Evolutionary conservation across 2,329 filamentous ascomycete genomes (phyloP), one percentile per base, ranked within the genome.

Genomic region (Periconia sp.): DNA sequence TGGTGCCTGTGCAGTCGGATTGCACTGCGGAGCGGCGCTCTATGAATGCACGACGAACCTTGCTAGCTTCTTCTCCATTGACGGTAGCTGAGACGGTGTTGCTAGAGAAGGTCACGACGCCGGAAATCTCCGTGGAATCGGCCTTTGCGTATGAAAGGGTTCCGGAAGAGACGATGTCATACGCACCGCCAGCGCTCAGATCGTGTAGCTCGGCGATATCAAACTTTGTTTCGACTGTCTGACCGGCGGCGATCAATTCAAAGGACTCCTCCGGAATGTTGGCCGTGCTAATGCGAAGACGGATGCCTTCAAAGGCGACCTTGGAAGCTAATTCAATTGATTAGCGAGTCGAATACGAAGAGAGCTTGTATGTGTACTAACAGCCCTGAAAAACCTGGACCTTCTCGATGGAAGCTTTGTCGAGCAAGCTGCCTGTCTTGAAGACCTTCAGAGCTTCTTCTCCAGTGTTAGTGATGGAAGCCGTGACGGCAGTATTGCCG

Each of bases 31-130:
- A 74, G 31, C 82, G 81, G 63, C 79, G 59, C 47, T n/a, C n/a
- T n/a, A 72, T 64, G 31, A 80, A 77, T 6, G 73, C 68, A 11
- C 72, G 70, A 47, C 73, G 68, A 35, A 78, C 72, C 17, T 72
- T 69, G 31, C 72, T 72, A 5, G 83, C 83, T 33, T 75, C 66
- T 5, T 64, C 66, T 12, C 78, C 82, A 47, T 86, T 75, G 31
- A 87, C 72, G 5, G 74, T 64, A 39, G 83, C 70, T 28, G 73
- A 73, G 31, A 86, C 59, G 2, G 71, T 68, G 68, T 86, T 86
- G 64, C 78, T 82, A 34, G 72, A 65, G 69, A 77, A 86, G 10
- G 74, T 63, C 2, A 85, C 65, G 25, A 75, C 76, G 8, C 78
- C 80, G 7, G 76, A 66, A 21, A 87, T 71, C 24, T 74, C 67